Conservation (phyloP, 2,329 filamentous ascomycete genomes). For the Neophaeococcomyces mojaviensis region DNA sequence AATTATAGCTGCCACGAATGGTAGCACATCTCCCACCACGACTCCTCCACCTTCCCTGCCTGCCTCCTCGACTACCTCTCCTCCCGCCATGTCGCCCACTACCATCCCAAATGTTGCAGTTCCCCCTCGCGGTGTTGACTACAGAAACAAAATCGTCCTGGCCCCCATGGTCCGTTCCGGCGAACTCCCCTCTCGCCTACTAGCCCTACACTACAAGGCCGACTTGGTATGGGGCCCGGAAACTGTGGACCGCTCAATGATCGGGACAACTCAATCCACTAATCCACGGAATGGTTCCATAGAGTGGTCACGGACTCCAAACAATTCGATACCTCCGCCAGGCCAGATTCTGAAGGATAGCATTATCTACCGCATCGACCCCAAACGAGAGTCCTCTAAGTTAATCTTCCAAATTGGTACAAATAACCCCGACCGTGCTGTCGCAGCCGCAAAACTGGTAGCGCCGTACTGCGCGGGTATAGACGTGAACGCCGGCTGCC, state of each 20-base stretch:
- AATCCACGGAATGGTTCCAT: slow-evolving; percentile 72
- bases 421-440: slow-evolving; percentile 70
- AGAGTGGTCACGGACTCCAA: slow-evolving; percentile 73
- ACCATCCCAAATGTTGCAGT: slow-evolving; percentile 64
- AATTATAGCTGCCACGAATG: background rate
- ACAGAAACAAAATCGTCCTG: slow-evolving; percentile 85
- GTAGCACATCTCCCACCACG: background rate
- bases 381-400: slow-evolving; percentile 62
- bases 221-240: slow-evolving; percentile 98
- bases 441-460: slow-evolving; percentile 74
- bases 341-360: slow-evolving; percentile 45
- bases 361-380: slow-evolving; percentile 78
- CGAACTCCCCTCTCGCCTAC: slow-evolving; percentile 79
- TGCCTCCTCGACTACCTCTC: background rate
- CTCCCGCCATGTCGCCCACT: background rate
- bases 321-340: slow-evolving; percentile 38
- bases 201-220: slow-evolving; percentile 89
- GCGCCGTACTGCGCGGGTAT: slow-evolving; percentile 86
- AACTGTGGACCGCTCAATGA: slow-evolving; percentile 85
- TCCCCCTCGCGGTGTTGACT: slow-evolving; percentile 81
- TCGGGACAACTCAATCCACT: slow-evolving; percentile 70
- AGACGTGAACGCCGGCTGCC: slow-evolving; percentile 96
- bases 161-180: slow-evolving; percentile 98
- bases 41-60: background rate
- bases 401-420: slow-evolving; percentile 93